A percentile compares a stretch with the other conserved stretches of the same genome.
Conservation (phyloP, 2,329 filamentous ascomycete species). For the Penicillium corylophilum region DNA sequence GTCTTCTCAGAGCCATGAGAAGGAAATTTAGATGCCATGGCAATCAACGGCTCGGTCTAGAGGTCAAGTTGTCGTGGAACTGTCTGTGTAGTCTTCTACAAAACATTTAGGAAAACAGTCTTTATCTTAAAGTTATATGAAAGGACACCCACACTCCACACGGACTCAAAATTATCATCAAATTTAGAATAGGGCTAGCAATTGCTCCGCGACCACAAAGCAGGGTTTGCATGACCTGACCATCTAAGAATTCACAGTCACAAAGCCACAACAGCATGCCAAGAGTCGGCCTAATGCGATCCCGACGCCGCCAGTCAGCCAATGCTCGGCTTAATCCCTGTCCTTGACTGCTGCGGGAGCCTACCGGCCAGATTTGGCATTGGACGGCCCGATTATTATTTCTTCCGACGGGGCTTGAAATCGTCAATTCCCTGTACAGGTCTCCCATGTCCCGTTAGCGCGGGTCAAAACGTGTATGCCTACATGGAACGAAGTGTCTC, state of each 20-base stretch:
- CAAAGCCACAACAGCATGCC: background rate
- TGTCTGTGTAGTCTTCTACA: background rate
- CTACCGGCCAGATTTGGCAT: conserved; percentile 3
- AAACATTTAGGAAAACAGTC: background rate
- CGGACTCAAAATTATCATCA: background rate
- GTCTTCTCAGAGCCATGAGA: conserved; percentile 10
- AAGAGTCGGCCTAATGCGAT: conserved; percentile 19
- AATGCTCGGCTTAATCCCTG: conserved; percentile 8
- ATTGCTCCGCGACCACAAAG: conserved; percentile 3
- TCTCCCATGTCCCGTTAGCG: background rate
- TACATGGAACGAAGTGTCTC: background rate
- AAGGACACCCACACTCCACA: background rate
- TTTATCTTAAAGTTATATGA: background rate
- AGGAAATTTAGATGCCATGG: conserved; percentile 4
- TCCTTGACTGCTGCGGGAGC: background rate
- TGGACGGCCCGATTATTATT: conserved; percentile 1
- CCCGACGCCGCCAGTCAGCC: conserved; percentile 12
- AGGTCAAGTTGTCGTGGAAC: background rate
- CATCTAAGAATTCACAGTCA: background rate
- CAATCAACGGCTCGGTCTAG: background rate
- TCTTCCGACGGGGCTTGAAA: background rate
- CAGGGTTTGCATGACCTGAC: background rate
- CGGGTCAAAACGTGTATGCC: background rate
- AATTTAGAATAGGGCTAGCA: conserved; percentile 8
- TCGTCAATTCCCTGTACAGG: background rate